Evolutionary conservation across 257 asterid species (phyloP).

Genomic region (Primulina eburnea): DNA sequence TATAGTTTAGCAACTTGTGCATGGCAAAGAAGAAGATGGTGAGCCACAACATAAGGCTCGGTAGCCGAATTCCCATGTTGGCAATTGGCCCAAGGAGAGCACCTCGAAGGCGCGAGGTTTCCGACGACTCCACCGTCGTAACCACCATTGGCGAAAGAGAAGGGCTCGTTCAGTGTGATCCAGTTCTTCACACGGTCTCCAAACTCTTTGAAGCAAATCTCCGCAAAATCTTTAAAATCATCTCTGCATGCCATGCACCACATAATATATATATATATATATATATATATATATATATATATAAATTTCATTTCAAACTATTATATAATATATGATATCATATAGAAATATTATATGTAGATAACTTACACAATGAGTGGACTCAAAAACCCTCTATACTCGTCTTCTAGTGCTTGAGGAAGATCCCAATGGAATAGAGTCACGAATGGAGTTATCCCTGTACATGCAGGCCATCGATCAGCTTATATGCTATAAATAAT

Average conservation of each 20-base stretch:
- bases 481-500: too few species aligned
- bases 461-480: background rate
- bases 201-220: conserved; percentile 51
- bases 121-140: conserved; percentile 46
- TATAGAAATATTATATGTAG: background rate
- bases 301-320: background rate
- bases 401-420: conserved; percentile 72
- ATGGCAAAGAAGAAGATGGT: conserved; percentile 51
- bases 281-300: too few species aligned
- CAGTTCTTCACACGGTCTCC: conserved; percentile 61
- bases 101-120: conserved; percentile 44
- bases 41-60: conserved; percentile 64
- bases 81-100: conserved; percentile 48
- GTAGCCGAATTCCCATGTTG: conserved; percentile 42
- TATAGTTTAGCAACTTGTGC: conserved; percentile 40
- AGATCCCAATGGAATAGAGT: conserved; percentile 72
- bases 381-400: conserved; percentile 61
- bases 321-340: background rate
- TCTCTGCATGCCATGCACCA: conserved; percentile 44
- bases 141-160: conserved; percentile 26
- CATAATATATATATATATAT: background rate
- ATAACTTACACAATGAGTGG: conserved; percentile 48
- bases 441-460: conserved; percentile 59
- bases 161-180: conserved; percentile 58
- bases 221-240: conserved; percentile 46